Evolutionary conservation across 768 basidiomycete genomes (phyloP).

Genomic region (Lentinula boryana): DNA sequence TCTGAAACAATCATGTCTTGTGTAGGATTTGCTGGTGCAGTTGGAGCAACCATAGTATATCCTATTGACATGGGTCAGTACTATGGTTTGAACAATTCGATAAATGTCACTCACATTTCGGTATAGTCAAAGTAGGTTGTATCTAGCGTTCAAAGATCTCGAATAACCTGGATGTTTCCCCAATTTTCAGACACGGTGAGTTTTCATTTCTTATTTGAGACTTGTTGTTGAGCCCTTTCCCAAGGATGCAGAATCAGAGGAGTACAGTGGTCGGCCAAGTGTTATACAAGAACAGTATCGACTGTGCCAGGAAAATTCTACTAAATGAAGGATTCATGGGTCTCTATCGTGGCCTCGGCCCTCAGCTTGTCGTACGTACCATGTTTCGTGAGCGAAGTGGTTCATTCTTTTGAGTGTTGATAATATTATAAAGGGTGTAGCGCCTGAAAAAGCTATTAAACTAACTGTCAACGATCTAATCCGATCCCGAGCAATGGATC

Average conservation of each 20-base stretch:
- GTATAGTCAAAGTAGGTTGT: conserved; percentile 65
- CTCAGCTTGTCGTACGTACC: conserved; percentile 79
- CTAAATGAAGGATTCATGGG: conserved; percentile 89
- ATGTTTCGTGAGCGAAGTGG: not conserved
- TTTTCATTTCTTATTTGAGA: not conserved
- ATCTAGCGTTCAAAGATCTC: not conserved
- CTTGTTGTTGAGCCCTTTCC: not conserved
- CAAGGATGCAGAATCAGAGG: conserved; percentile 95
- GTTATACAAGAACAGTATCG: conserved; percentile 92
- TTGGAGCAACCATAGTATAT: conserved; percentile 97
- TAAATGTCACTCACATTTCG: not conserved
- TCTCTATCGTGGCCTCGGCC: conserved; percentile 96
- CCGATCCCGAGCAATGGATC: conserved; percentile 78
- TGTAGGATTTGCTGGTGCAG: conserved; percentile 81
- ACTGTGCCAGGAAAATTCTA: conserved; percentile 92
- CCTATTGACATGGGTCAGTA: conserved; percentile 87
- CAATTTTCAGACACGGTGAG: conserved; percentile 52
- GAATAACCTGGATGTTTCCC: conserved; percentile 3
- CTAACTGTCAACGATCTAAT: conserved; percentile 93
- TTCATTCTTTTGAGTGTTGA: not conserved
- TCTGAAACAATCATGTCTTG: conserved; percentile 12
- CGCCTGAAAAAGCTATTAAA: conserved; percentile 97
- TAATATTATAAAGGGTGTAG: conserved; percentile 62
- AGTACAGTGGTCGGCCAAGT: conserved; percentile 95
- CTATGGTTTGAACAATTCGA: not conserved